These are phyloP conservation scores for Apophysomyces sp. DNA, from an alignment of 371 early-diverging fungal species.

Conservation along the genomic window DNA sequence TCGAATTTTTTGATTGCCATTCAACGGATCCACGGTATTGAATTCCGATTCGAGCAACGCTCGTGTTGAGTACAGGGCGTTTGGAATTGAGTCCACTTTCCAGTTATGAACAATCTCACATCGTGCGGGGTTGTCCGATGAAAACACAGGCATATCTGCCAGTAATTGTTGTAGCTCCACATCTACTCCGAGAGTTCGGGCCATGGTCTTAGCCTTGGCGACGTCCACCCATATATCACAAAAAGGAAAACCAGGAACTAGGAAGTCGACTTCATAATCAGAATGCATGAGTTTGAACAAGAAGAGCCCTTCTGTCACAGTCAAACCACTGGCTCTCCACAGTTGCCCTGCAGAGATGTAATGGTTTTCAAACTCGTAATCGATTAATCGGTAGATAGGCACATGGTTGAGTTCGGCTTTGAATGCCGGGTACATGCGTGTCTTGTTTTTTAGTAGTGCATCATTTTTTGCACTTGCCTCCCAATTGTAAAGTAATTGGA, in stretches of 20 bases:
- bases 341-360: conserved; percentile 41
- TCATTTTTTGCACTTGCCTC: conserved; percentile 15
- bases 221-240: conserved; percentile 44
- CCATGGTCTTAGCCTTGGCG: conserved; percentile 34
- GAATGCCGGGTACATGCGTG: conserved; percentile 38
- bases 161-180: conserved; percentile 19
- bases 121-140: conserved; percentile 28
- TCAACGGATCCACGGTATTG: conserved; percentile 8
- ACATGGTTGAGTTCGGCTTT: conserved; percentile 28
- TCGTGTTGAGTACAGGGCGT: conserved; percentile 38
- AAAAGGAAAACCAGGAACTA: conserved; percentile 36
- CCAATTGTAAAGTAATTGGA: conserved; percentile 37
- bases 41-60: conserved; percentile 36
- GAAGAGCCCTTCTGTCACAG: conserved; percentile 43
- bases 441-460: conserved; percentile 16
- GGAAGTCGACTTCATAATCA: conserved; percentile 45
- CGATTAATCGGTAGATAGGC: conserved; percentile 38
- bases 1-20: conserved; percentile 26
- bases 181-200: conserved; percentile 26
- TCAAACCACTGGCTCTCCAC: conserved; percentile 41
- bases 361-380: conserved; percentile 33
- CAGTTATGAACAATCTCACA: conserved; percentile 49
- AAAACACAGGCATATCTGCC: conserved; percentile 8
- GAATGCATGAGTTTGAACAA: conserved; percentile 29
- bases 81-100: conserved; percentile 35